phyloP scores from a whole-genome alignment of 305 asterid genomes.

The Fraxinus velutina region DNA sequence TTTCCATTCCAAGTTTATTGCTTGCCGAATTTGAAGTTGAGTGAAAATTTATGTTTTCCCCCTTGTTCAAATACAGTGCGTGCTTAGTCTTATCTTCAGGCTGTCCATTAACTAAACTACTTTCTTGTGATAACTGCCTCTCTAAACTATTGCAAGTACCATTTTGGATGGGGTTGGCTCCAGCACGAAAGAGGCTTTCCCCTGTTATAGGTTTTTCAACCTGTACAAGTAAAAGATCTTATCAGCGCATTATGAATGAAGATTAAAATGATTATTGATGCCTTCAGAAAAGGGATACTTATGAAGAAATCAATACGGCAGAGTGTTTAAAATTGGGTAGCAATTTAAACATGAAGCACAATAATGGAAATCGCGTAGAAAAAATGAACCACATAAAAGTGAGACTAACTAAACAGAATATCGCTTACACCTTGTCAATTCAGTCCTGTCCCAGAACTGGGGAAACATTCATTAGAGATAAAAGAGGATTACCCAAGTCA shows the following conservation, averaged over 20 bases:
- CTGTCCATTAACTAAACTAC: slow-evolving; percentile 34
- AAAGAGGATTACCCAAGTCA: neutral
- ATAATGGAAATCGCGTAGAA: neutral
- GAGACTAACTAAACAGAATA: neutral
- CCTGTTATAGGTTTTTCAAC: slow-evolving; percentile 41
- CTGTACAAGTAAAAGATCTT: slow-evolving; percentile 38
- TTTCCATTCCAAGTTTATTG: slow-evolving; percentile 41
- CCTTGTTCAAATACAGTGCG: slow-evolving; percentile 30
- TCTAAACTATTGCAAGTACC: slow-evolving; percentile 36
- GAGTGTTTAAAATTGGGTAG: neutral
- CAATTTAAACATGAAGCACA: neutral
- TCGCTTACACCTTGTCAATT: neutral
- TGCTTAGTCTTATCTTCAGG: slow-evolving; percentile 39
- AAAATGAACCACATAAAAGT: neutral
- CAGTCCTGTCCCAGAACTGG: neutral
- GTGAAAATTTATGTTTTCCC: slow-evolving; percentile 35
- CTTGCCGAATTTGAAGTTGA: slow-evolving; percentile 36
- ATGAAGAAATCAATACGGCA: neutral
- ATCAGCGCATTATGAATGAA: slow-evolving; percentile 22
- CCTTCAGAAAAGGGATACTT: slow-evolving; percentile 1
- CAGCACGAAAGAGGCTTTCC: slow-evolving; percentile 36
- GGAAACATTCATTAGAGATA: neutral
- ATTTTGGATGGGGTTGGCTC: slow-evolving; percentile 35
- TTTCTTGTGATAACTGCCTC: slow-evolving; percentile 36
- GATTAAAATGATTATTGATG: slow-evolving; percentile 17